Conservation (phyloP, 331 rosid species). For the Quercus phellos region DNA sequence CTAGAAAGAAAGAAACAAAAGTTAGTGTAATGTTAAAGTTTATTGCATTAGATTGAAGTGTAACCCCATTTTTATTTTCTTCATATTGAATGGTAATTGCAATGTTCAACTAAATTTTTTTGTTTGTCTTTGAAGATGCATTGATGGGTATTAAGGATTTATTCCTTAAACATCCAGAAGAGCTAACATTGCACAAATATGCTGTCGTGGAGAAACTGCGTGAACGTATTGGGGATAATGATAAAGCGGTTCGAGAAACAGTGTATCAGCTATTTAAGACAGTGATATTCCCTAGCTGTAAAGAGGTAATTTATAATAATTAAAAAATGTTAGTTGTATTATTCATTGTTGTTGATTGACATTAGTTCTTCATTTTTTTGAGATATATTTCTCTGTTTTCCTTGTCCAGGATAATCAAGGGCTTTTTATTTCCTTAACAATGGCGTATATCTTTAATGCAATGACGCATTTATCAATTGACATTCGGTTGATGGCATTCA, state of each 20-base stretch:
- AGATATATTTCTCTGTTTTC: constrained; percentile 19
- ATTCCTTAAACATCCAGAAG: constrained; percentile 57
- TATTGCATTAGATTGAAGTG: neutral
- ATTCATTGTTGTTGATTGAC: neutral
- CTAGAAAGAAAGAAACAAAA: neutral
- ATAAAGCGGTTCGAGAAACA: constrained; percentile 61
- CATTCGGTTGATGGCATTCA: constrained; percentile 76
- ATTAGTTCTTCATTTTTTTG: constrained; percentile 13
- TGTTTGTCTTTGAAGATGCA: constrained; percentile 46
- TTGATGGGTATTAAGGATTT: constrained; percentile 77
- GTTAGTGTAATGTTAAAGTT: neutral
- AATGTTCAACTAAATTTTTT: constrained; percentile 7
- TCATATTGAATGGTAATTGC: neutral
- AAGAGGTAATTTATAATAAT: constrained; percentile 44
- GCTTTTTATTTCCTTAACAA: constrained; percentile 58
- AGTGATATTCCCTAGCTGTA: constrained; percentile 67
- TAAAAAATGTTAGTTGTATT: neutral
- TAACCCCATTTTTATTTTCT: neutral
- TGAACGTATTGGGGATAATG: constrained; percentile 75
- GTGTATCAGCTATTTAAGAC: constrained; percentile 62
- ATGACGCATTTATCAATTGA: constrained; percentile 72
- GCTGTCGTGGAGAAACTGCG: constrained; percentile 68
- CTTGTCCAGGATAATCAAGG: constrained; percentile 69
- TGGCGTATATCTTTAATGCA: constrained; percentile 80
- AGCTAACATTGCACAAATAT: constrained; percentile 57